Evolutionary conservation across 2,329 filamentous ascomycete species (phyloP).

Genomic region (Xylariaceae sp.): DNA sequence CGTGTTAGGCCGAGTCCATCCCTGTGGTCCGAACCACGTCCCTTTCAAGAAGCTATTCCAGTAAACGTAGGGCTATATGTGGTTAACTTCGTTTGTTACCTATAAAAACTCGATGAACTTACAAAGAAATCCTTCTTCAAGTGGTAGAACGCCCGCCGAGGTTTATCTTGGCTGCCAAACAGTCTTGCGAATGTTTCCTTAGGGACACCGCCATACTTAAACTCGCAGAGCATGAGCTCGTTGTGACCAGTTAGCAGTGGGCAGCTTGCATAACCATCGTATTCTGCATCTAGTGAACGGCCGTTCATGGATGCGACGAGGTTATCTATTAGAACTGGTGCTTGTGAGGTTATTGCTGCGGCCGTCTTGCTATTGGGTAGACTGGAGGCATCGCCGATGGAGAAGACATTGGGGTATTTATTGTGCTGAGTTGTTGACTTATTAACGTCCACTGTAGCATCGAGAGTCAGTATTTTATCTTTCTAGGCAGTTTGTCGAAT

Average conservation of each 20-base stretch:
- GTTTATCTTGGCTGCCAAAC: conserved; percentile 44
- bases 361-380: conserved; percentile 48
- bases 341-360: conserved; percentile 48
- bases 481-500: too few species aligned
- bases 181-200: conserved; percentile 47
- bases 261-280: conserved; percentile 50
- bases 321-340: conserved; percentile 48
- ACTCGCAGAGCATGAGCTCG: conserved; percentile 51
- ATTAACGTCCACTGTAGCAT: too few species aligned
- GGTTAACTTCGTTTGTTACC: conserved; percentile 9
- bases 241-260: conserved; percentile 48
- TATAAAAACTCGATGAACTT: conserved; percentile 15
- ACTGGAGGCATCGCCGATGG: conserved; percentile 44
- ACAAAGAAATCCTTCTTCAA: conserved; percentile 50
- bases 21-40: conserved; percentile 30
- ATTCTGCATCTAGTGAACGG: conserved; percentile 37
- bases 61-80: conserved; percentile 33
- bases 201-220: conserved; percentile 50
- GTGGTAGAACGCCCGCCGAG: conserved; percentile 43
- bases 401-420: conserved; percentile 44
- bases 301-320: conserved; percentile 41
- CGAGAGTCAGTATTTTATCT: too few species aligned
- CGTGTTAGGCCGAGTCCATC: conserved; percentile 25
- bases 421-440: conserved; percentile 39
- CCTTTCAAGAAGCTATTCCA: conserved; percentile 36